Evolutionary conservation across 1,284 basidiomycete genomes (phyloP), one percentile per base, ranked within the genome.

Genomic region (Gomphus bonarii): DNA sequence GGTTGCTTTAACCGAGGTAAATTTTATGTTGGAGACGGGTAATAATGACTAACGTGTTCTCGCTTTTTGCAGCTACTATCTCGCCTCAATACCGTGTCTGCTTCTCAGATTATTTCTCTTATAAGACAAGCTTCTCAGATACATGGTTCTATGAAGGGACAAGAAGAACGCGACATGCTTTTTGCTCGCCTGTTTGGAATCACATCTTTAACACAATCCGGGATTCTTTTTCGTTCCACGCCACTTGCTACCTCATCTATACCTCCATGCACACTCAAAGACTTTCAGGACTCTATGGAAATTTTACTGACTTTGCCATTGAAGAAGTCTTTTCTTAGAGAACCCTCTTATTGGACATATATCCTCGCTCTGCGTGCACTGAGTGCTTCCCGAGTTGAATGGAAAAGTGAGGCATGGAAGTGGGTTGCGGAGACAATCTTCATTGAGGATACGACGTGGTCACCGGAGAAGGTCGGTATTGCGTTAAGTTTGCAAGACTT

Each of bases 111-210:
- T 25, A 65, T 90, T n/a, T 76, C 79, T 8, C 76, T 94, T 42
- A 72, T 95, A 44, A 65, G 85, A 43, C 82, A 89, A 59, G 75
- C 79, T 50, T 85, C 88, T 11, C 82, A 85, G 66, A 74, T 77
- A 2, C 79, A 81, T 61, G 80, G 82, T 53, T 82, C 85, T 44
- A 84, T 90, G 79, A 86, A 83, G 54, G 89, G 93, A 3, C 86
- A 92, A 65, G 95, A 98, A 70, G 88, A 94, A 70, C 84, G 95
- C 60, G 95, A 98, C 68, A 73, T 90, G 57, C 78, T 94, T 59
- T 98, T 99, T 68, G 95, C 93, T 16, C 84, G 91, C 40, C 74
- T 99, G 18, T 97, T 98, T 68, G 95, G 95, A 30, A 74, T 97
- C 60, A 87, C 85, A 35, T 74, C 88, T 31, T 73, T 95, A 67